Evolutionary conservation across 768 basidiomycete species (phyloP).

Genomic region (Russula ochroleuca): DNA sequence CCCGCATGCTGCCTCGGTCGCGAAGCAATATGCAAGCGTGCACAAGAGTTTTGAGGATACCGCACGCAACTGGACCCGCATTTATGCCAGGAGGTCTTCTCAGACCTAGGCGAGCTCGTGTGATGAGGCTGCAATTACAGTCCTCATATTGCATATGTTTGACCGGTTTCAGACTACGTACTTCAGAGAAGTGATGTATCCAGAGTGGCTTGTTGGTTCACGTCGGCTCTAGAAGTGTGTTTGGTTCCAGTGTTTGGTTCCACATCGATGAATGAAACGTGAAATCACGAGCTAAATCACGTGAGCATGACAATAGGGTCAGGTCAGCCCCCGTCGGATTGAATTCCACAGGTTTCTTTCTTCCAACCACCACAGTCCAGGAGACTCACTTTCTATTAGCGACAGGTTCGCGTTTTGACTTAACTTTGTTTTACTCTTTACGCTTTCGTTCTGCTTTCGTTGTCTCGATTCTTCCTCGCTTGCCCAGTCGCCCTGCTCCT

Average conservation of each 20-base stretch:
- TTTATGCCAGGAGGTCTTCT: constrained; percentile 76
- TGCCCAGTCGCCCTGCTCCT: neutral
- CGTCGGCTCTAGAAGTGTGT: too few species aligned
- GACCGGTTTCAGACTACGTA: constrained; percentile 77
- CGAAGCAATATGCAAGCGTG: constrained; percentile 91
- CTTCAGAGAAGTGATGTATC: neutral
- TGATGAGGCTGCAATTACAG: constrained; percentile 65
- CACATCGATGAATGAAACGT: too few species aligned
- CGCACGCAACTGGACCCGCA: constrained; percentile 89
- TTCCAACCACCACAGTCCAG: constrained; percentile 27
- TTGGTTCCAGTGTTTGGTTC: too few species aligned
- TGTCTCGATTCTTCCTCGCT: constrained; percentile 1
- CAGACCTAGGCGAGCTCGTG: constrained; percentile 31
- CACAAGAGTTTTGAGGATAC: constrained; percentile 85
- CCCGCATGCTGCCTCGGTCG: constrained; percentile 95
- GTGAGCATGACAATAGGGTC: neutral
- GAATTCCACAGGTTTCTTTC: constrained; percentile 23
- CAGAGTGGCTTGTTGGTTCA: neutral
- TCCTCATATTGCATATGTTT: constrained; percentile 79
- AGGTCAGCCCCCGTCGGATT: too few species aligned
- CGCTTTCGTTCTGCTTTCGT: constrained; percentile 26
- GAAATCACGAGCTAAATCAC: too few species aligned
- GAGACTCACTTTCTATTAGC: constrained; percentile 26
- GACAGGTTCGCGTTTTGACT: constrained; percentile 23
- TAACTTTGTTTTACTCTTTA: constrained; percentile 18